Percentiles rank a stretch among this genome's conserved stretches.
These are phyloP conservation scores for Trichoderma lentiforme DNA, from an alignment of 2,329 filamentous ascomycete species.

Conservation along the genomic window DNA sequence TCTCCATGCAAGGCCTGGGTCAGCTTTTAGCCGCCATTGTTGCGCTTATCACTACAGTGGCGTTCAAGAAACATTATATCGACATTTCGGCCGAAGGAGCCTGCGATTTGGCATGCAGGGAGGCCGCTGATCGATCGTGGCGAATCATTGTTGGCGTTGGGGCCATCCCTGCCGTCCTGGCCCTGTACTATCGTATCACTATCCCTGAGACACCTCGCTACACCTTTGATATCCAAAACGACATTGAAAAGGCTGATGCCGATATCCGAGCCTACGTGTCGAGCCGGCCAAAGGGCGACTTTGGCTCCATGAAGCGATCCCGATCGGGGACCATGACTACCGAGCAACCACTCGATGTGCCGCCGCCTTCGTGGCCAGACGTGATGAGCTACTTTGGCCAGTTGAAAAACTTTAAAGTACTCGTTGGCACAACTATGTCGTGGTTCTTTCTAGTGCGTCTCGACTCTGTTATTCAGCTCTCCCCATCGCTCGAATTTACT, in stretches of 20 bases:
- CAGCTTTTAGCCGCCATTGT: conserved; percentile 70
- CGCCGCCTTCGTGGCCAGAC: conserved; percentile 68
- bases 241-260: conserved; percentile 70
- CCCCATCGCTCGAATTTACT: conserved; percentile 17
- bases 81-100: conserved; percentile 37
- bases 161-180: conserved; percentile 71
- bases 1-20: conserved; percentile 82
- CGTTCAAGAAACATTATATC: conserved; percentile 55
- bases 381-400: conserved; percentile 64
- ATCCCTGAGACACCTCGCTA: conserved; percentile 83
- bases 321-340: conserved; percentile 46
- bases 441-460: conserved; percentile 68
- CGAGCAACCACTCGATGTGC: conserved; percentile 53
- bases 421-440: conserved; percentile 72
- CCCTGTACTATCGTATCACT: conserved; percentile 81
- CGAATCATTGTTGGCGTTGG: conserved; percentile 77
- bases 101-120: conserved; percentile 62
- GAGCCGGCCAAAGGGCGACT: conserved; percentile 45
- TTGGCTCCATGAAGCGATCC: conserved; percentile 47
- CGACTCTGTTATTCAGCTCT: neutral
- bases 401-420: conserved; percentile 67
- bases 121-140: conserved; percentile 78
- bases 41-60: conserved; percentile 63
- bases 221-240: conserved; percentile 74
- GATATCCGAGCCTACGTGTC: conserved; percentile 63